Evolutionary conservation across 768 basidiomycete genomes (phyloP), one percentile per base, ranked within the genome.

Genomic region (Trametes gibbosa): DNA sequence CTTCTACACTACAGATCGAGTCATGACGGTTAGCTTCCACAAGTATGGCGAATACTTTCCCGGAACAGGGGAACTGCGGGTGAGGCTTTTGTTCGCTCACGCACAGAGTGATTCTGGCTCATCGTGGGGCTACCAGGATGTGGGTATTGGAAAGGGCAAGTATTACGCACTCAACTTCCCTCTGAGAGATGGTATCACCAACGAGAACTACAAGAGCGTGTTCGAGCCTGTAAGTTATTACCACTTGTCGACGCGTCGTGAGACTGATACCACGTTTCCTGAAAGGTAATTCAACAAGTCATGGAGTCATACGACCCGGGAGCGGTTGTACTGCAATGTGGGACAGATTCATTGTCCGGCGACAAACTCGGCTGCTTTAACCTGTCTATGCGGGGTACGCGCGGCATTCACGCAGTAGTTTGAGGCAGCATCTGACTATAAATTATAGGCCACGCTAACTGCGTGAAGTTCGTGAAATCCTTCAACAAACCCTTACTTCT

Each of bases 21-120:
- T 99, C 56, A 98, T 98, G 97, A 98, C 96, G 0, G 87, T 87
- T 68, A 95, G 92, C 66, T 97, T 98, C 75, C 97, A 99, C 72
- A 98, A 98, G 73, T 99, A 98, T 64, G 97, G 97, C 34, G 97
- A 99, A 73, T 99, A 90, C 74, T 99, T 99, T 74, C 97, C 97
- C 25, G 97, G 97, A 41, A 99, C 97, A 6, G 97, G 97, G n/a
- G 95, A 97, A 73, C 78, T 97, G 40, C 82, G 95, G 65, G 92
- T 92, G 69, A 65, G 85, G 70, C 27, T 19, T 57, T 47, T 29
- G 56, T 46, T 52, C 43, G 53, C 50, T 45, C 50, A 17, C 40
- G 32, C 5, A 1, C 32, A 7, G 17, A 1, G 16, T 34, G 21
- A 4, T 17, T 24, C 32, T 49, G 32, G 49, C 40, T 23, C 21